Evolutionary conservation across 1,284 basidiomycete species (phyloP).

Genomic region (Ustilago loliicola): DNA sequence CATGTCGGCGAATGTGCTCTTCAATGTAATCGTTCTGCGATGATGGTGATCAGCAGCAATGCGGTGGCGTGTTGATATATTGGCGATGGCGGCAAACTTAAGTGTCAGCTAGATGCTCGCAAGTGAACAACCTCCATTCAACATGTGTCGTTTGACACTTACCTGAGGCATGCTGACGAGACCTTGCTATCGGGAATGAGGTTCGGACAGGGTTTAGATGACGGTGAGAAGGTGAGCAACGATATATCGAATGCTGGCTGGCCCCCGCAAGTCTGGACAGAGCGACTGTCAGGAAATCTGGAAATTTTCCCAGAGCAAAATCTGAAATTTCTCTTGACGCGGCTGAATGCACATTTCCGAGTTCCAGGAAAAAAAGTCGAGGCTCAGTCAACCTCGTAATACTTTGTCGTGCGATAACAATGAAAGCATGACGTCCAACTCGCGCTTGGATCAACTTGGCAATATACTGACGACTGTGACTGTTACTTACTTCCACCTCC

Average conservation of each 20-base stretch:
- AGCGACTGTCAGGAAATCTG: constrained; percentile 1
- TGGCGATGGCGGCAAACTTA: constrained; percentile 6
- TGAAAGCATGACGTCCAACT: background rate
- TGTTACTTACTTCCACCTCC: background rate
- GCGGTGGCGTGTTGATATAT: background rate
- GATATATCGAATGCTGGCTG: constrained; percentile 1
- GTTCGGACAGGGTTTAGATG: constrained; percentile 11
- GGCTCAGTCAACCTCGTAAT: background rate
- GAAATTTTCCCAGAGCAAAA: constrained; percentile 15
- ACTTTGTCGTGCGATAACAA: constrained; percentile 20
- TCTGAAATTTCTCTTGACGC: constrained; percentile 5
- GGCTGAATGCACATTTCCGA: constrained; percentile 5
- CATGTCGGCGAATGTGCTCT: constrained; percentile 71
- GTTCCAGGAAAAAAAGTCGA: constrained; percentile 12
- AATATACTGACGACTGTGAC: background rate
- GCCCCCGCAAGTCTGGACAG: constrained; percentile 2
- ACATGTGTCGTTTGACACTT: constrained; percentile 11
- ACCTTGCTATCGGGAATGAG: constrained; percentile 1
- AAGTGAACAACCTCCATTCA: too few species aligned
- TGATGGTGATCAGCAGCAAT: background rate
- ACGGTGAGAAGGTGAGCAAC: constrained; percentile 8
- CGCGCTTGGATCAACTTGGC: constrained; percentile 38
- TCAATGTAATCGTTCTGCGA: constrained; percentile 73
- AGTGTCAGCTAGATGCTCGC: background rate
- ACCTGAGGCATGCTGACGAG: constrained; percentile 54